Conservation (phyloP, 1,139 yeast species). For the Pneumocystis jirovecii region DNA sequence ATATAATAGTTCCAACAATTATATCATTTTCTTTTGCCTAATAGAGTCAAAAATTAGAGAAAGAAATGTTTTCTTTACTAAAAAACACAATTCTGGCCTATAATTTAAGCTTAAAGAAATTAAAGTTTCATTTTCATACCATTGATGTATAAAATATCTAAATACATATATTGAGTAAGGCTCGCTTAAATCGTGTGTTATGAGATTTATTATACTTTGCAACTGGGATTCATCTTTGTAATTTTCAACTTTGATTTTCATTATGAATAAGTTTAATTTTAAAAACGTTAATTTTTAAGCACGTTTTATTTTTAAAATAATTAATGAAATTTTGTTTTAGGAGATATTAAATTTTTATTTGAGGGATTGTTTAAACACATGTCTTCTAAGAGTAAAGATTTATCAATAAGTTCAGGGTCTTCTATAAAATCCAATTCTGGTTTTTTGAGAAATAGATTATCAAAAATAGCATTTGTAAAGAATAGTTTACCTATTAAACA, state of each 20-base stretch:
- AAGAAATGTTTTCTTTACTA: slow-evolving; percentile 17
- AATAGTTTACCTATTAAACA: background rate
- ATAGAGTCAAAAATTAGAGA: slow-evolving; percentile 17
- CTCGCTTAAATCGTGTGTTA: slow-evolving; percentile 50
- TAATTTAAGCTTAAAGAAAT: background rate
- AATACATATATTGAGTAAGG: slow-evolving; percentile 63
- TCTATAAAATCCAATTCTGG: background rate
- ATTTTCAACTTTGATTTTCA: background rate
- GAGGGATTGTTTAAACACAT: background rate
- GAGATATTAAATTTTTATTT: background rate
- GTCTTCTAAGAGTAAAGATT: background rate
- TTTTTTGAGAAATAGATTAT: background rate
- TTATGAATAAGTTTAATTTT: background rate
- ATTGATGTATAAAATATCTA: slow-evolving; percentile 49
- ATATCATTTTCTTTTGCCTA: slow-evolving; percentile 15
- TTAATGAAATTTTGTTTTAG: background rate
- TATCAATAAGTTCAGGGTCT: background rate
- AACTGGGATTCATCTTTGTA: slow-evolving; percentile 14
- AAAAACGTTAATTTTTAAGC: background rate
- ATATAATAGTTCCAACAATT: slow-evolving; percentile 67
- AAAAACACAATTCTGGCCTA: slow-evolving; percentile 38
- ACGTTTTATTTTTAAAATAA: background rate
- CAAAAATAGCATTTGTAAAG: background rate
- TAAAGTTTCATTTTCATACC: slow-evolving; percentile 23
- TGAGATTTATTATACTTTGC: slow-evolving; percentile 21